A percentile compares a stretch with the other conserved stretches of the same genome.
These are phyloP conservation scores for Amanita rubescens DNA, from an alignment of 768 basidiomycete genomes.

Conservation along the genomic window DNA sequence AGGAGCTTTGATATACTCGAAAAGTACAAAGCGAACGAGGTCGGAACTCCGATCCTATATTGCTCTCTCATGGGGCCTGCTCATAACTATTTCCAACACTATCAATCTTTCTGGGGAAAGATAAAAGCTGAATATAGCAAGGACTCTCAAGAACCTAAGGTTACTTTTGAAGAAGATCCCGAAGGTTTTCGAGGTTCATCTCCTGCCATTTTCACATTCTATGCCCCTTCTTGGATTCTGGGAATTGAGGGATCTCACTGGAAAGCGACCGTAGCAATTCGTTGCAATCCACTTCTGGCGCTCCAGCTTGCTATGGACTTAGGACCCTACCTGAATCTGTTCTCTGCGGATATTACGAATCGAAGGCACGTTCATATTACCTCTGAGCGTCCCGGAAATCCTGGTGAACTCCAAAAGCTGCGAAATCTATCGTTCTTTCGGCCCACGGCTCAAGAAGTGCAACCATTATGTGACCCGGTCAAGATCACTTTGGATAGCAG, in stretches of 20 bases:
- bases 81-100: conserved; percentile 14
- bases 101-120: conserved; percentile 1
- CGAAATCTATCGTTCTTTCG: neutral
- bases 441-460: neutral
- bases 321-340: conserved; percentile 18
- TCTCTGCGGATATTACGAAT: conserved; percentile 19
- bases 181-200: conserved; percentile 17
- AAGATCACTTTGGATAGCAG: neutral
- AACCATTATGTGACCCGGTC: neutral
- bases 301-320: conserved; percentile 10
- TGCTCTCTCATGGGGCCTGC: neutral
- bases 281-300: neutral
- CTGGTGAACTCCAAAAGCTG: conserved; percentile 2
- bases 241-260: conserved; percentile 7
- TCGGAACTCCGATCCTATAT: conserved; percentile 16
- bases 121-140: conserved; percentile 4
- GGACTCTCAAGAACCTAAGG: conserved; percentile 4
- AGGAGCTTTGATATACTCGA: conserved; percentile 21
- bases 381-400: conserved; percentile 3
- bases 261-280: conserved; percentile 12
- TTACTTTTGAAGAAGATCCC: conserved; percentile 14
- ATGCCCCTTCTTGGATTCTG: conserved; percentile 19
- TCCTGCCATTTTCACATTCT: conserved; percentile 16
- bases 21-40: conserved; percentile 7
- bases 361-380: conserved; percentile 15